Conservation (phyloP, 805 yeast species). For the Lipomyces oligophaga region DNA sequence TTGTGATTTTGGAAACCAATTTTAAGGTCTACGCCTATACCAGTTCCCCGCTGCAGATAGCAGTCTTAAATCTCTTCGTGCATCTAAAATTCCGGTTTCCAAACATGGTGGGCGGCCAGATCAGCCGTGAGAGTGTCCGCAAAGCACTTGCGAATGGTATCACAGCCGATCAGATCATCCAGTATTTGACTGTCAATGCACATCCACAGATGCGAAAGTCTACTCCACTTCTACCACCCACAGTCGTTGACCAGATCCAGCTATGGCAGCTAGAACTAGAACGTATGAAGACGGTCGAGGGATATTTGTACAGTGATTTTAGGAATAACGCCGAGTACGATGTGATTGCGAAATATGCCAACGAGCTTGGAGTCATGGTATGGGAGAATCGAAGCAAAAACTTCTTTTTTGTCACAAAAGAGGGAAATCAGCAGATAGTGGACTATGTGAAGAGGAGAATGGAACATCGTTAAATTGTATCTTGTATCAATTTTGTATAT, state of each 20-base stretch:
- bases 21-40: slow-evolving; percentile 64
- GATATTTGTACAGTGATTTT: slow-evolving; percentile 85
- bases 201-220: slow-evolving; percentile 82
- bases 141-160: slow-evolving; percentile 82
- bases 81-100: slow-evolving; percentile 79
- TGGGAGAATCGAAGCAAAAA: slow-evolving; percentile 74
- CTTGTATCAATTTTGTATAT: background rate
- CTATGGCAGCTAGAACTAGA: slow-evolving; percentile 96
- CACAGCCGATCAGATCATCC: slow-evolving; percentile 89
- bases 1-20: slow-evolving; percentile 87
- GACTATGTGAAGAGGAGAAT: slow-evolving; percentile 68
- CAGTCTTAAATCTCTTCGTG: slow-evolving; percentile 82
- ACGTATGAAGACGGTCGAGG: slow-evolving; percentile 80
- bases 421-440: slow-evolving; percentile 85
- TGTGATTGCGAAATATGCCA: slow-evolving; percentile 67
- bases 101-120: slow-evolving; percentile 88
- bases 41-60: slow-evolving; percentile 84
- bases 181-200: slow-evolving; percentile 85
- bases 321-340: slow-evolving; percentile 72
- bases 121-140: slow-evolving; percentile 88
- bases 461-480: too few species aligned
- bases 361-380: slow-evolving; percentile 84
- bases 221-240: slow-evolving; percentile 78
- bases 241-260: slow-evolving; percentile 92
- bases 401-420: slow-evolving; percentile 80